Evolutionary conservation across 495 filamentous ascomycete species (phyloP), one percentile per base, ranked within the genome.

Genomic region (Annulohypoxylon bovei): DNA sequence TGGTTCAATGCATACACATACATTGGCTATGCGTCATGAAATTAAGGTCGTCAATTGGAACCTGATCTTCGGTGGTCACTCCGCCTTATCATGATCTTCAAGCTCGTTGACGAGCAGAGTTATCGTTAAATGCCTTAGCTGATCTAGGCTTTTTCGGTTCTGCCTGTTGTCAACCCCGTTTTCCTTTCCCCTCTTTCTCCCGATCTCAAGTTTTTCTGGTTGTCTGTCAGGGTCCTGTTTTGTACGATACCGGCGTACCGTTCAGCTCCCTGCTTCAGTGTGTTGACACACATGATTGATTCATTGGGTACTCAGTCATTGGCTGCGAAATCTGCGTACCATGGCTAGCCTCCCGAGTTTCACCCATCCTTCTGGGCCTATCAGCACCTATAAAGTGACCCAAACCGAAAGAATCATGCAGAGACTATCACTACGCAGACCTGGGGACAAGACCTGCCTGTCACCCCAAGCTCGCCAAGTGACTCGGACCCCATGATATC

Each of bases 361-460:
- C 27, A 49, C 18, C 70, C 65, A 59, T 40, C 46, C 44, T 49
- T 60, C 65, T 58, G 32, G 40, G 49, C 70, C 70, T 72, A 72
- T 72, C 61, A 61, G 42, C 57, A 14, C 16, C 23, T 3, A 25
- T 30, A 18, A 50, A 62, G 54, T 25, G 70, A 68, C 70, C 70
- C 70, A 72, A 72, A 25, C 61, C 61, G 61, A 65, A 53, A 53
- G 20, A 60, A 39, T 72, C 55, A 60, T 72, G 70, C 70, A 68
- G 49, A 68, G 53, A 54, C 55, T 49, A 62, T 72, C 70, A 72
- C 65, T 27, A 44, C 64, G 46, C 63, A 50, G 62, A 64, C 53
- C 69, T 72, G 61, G 70, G 70, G 70, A 65, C 23, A n/a, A 52
- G 50, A 42, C 60, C 69, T 65, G 65, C 42, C 52, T 59, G 70